Evolutionary conservation across 2,329 filamentous ascomycete genomes (phyloP).

Genomic region (Stemphylium lycopersici): DNA sequence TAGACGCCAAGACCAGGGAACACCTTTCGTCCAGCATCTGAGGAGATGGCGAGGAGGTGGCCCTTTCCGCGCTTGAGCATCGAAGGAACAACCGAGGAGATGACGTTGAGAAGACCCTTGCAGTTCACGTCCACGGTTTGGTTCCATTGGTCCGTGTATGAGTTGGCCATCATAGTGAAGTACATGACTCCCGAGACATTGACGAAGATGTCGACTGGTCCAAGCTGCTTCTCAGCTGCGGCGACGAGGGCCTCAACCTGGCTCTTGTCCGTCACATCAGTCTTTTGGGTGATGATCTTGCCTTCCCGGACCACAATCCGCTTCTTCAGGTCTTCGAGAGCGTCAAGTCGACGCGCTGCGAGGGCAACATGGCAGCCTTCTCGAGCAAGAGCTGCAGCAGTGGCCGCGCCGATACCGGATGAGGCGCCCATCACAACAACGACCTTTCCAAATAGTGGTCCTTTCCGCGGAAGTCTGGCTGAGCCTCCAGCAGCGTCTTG

Average conservation of each 20-base stretch:
- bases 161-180: conserved; percentile 85
- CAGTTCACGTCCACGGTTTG: conserved; percentile 85
- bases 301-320: conserved; percentile 63
- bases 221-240: conserved; percentile 66
- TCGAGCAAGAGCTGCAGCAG: conserved; percentile 69
- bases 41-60: conserved; percentile 82
- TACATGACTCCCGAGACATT: conserved; percentile 87
- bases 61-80: conserved; percentile 74
- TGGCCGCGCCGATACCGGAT: conserved; percentile 78
- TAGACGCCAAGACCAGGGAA: conserved; percentile 84
- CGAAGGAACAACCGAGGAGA: conserved; percentile 70
- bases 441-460: conserved; percentile 70
- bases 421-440: conserved; percentile 81
- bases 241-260: conserved; percentile 71
- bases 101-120: conserved; percentile 77
- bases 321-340: conserved; percentile 70
- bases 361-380: conserved; percentile 76
- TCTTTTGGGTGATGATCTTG: conserved; percentile 71
- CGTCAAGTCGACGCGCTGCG: conserved; percentile 72
- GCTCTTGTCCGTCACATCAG: conserved; percentile 71
- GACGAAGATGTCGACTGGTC: conserved; percentile 78
- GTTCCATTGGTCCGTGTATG: conserved; percentile 76
- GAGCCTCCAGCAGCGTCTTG: conserved; percentile 54
- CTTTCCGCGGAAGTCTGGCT: conserved; percentile 55
- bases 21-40: conserved; percentile 80